These are phyloP conservation scores for Cyclostephanos tholiformis DNA, from an alignment of 108 stramenopile species.

Conservation along the genomic window DNA sequence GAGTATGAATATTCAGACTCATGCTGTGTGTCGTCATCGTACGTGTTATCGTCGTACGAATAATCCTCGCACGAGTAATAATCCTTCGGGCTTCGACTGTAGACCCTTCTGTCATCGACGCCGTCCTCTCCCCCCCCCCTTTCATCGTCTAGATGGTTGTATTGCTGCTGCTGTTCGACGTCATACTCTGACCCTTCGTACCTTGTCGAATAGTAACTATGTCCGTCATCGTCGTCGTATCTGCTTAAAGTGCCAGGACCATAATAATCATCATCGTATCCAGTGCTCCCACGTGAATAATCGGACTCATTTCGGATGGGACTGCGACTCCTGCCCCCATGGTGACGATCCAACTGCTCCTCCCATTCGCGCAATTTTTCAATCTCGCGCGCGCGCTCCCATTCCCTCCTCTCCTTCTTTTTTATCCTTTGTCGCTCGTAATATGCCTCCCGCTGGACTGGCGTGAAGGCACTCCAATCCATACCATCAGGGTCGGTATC, in stretches of 20 bases:
- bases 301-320: constrained; percentile 21
- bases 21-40: background rate
- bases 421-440: constrained; percentile 27
- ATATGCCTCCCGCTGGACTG: constrained; percentile 39
- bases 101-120: background rate
- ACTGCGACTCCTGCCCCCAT: constrained; percentile 4
- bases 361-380: constrained; percentile 9
- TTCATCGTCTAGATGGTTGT: constrained; percentile 4
- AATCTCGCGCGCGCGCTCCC: constrained; percentile 12
- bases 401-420: constrained; percentile 20
- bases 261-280: constrained; percentile 10
- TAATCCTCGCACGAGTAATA: background rate
- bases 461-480: constrained; percentile 50
- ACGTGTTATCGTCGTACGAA: background rate
- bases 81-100: constrained; percentile 2
- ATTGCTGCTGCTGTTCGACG: constrained; percentile 8
- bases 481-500: constrained; percentile 53
- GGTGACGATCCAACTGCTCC: constrained; percentile 11
- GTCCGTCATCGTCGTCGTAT: constrained; percentile 18
- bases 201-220: constrained; percentile 18
- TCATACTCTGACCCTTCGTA: constrained; percentile 10
- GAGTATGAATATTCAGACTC: background rate
- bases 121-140: constrained; percentile 17
- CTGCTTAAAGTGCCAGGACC: background rate
- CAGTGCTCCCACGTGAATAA: background rate